Conservation (phyloP, 306 rosid species). For the Lupinus albus region DNA sequence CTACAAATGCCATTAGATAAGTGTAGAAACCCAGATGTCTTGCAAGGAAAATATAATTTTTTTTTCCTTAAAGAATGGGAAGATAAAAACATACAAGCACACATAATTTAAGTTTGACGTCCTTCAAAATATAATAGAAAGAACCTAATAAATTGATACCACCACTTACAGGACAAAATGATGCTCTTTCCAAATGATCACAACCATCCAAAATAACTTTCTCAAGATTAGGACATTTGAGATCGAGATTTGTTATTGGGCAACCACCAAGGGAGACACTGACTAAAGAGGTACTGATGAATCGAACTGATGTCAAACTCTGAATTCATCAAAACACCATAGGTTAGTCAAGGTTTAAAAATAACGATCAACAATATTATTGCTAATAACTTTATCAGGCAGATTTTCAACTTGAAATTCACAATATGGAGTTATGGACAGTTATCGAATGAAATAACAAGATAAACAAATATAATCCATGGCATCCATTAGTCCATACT, state of each 20-base stretch:
- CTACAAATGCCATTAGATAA: background rate
- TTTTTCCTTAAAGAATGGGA: background rate
- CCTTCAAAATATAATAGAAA: background rate
- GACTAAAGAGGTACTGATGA: conserved; percentile 67
- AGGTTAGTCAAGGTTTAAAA: conserved; percentile 6
- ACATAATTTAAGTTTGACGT: too few species aligned
- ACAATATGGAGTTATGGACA: background rate
- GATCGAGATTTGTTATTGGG: conserved; percentile 66
- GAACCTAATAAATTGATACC: conserved; percentile 9
- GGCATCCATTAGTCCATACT: background rate
- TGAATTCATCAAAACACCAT: conserved; percentile 47
- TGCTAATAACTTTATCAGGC: background rate
- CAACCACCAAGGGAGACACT: conserved; percentile 89
- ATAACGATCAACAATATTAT: background rate
- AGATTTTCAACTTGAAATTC: conserved; percentile 4
- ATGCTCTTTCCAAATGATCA: conserved; percentile 78
- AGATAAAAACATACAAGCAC: background rate
- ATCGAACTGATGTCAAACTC: conserved; percentile 71
- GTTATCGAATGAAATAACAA: background rate
- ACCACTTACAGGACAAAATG: conserved; percentile 75
- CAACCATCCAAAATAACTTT: conserved; percentile 82
- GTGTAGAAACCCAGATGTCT: background rate
- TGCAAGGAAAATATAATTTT: background rate
- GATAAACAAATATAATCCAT: conserved; percentile 7
- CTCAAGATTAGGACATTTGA: conserved; percentile 70